Percentiles rank a stretch among this genome's conserved stretches.
Evolutionary conservation across 306 rosid species (phyloP).

Genomic region (Lathyrus aphaca): DNA sequence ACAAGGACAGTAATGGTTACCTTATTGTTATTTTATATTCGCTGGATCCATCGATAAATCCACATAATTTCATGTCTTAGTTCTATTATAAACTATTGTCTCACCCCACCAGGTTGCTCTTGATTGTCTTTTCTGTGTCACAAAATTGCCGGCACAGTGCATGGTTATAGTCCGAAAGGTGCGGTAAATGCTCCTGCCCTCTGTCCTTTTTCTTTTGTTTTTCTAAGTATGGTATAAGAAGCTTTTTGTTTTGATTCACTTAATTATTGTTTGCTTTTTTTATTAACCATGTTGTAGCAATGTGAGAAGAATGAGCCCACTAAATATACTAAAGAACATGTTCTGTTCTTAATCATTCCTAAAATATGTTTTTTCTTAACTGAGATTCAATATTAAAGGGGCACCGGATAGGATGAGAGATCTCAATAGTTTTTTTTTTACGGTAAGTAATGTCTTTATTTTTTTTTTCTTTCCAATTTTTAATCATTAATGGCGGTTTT

Average conservation of each 20-base stretch:
- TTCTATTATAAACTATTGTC: conserved; percentile 32
- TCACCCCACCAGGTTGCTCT: conserved; percentile 26
- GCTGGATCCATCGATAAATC: conserved; percentile 24
- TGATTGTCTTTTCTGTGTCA: conserved; percentile 35
- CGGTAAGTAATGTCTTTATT: too few relatives aligned
- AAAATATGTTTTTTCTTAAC: too few relatives aligned
- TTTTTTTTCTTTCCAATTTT: too few relatives aligned
- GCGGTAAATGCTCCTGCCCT: conserved; percentile 36
- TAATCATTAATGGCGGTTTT: too few relatives aligned
- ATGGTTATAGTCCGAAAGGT: conserved; percentile 33
- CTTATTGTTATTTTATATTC: conserved; percentile 4
- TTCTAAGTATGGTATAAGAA: neutral
- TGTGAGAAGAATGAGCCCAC: too few relatives aligned
- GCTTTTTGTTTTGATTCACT: neutral
- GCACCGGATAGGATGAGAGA: too few relatives aligned
- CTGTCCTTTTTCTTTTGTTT: conserved; percentile 9
- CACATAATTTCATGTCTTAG: conserved; percentile 18
- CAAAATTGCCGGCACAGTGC: conserved; percentile 39
- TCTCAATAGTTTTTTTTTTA: too few relatives aligned
- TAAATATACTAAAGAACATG: too few relatives aligned
- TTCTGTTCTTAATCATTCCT: too few relatives aligned
- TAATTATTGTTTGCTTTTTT: neutral
- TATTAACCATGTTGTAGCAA: too few relatives aligned
- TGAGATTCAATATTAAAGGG: too few relatives aligned
- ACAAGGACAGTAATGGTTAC: conserved; percentile 4